A percentile compares a stretch with the other conserved stretches of the same genome.
Conservation (phyloP, 495 filamentous ascomycete species). For the Trypethelium eluteriae region DNA sequence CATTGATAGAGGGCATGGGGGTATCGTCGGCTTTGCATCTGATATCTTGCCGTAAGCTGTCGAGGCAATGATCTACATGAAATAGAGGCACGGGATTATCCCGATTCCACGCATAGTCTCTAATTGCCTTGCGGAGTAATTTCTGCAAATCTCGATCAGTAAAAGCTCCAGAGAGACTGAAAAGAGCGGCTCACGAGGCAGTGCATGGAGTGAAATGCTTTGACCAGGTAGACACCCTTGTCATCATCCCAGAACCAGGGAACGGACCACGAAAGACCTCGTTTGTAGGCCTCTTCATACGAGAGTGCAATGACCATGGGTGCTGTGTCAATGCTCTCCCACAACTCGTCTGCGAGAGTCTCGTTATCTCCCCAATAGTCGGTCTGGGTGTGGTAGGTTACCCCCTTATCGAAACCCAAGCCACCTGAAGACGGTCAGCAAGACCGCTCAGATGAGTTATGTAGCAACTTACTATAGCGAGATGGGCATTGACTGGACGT, state of each 20-base stretch:
- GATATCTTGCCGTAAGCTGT: constrained; percentile 21
- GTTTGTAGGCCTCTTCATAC: constrained; percentile 15
- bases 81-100: not conserved
- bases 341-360: constrained; percentile 13
- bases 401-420: constrained; percentile 18
- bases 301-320: constrained; percentile 19
- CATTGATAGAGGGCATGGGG: constrained; percentile 16
- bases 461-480: too few species aligned
- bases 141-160: not conserved
- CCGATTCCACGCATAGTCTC: not conserved
- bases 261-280: constrained; percentile 12
- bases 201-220: constrained; percentile 23
- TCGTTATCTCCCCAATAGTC: constrained; percentile 20
- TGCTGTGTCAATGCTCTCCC: constrained; percentile 22
- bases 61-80: constrained; percentile 23
- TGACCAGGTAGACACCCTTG: constrained; percentile 22
- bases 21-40: constrained; percentile 25
- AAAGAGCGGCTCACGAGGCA: constrained; percentile 18
- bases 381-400: constrained; percentile 13
- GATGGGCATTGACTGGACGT: too few species aligned
- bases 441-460: too few species aligned
- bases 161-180: not conserved
- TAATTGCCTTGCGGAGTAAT: not conserved
- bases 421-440: constrained; percentile 10
- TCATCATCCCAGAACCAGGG: constrained; percentile 24